Evolutionary conservation across 2,329 filamentous ascomycete species (phyloP).

Genomic region (Penicillium sp.): DNA sequence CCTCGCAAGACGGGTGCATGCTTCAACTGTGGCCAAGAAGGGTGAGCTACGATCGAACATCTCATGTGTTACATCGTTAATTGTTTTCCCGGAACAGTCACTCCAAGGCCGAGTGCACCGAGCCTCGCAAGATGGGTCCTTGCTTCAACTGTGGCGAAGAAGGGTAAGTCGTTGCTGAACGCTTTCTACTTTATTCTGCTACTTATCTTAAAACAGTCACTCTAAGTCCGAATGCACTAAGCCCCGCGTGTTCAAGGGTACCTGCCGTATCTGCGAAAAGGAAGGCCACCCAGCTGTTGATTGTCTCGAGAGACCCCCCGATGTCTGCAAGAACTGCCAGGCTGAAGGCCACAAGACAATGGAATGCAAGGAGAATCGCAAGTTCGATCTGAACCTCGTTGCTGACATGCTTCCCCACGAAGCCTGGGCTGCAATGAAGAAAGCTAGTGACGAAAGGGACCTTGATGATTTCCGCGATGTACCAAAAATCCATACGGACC

Average conservation of each 20-base stretch:
- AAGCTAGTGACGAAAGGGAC: constrained; percentile 49
- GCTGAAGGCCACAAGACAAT: constrained; percentile 44
- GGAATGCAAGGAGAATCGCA: constrained; percentile 47
- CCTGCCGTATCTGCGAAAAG: constrained; percentile 46
- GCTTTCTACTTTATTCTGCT: background rate
- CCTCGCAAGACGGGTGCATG: constrained; percentile 28
- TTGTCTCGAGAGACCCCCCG: constrained; percentile 44
- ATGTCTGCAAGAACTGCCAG: constrained; percentile 49
- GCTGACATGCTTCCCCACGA: constrained; percentile 48
- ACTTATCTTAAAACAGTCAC: constrained; percentile 8
- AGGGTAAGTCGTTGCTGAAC: constrained; percentile 6
- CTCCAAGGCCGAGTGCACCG: constrained; percentile 41
- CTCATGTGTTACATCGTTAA: background rate
- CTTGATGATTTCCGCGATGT: constrained; percentile 52
- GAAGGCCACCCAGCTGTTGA: constrained; percentile 46
- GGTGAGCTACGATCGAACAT: background rate
- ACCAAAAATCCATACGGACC: constrained; percentile 5
- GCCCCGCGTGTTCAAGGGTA: constrained; percentile 47
- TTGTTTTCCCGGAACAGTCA: constrained; percentile 5
- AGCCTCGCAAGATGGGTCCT: constrained; percentile 30
- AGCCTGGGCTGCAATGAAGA: constrained; percentile 51
- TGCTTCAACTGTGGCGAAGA: constrained; percentile 16
- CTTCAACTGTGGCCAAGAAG: constrained; percentile 14
- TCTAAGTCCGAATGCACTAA: constrained; percentile 41
- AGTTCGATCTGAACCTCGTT: constrained; percentile 44